A percentile compares a stretch with the other conserved stretches of the same genome.
Evolutionary conservation across 2,329 filamentous ascomycete genomes (phyloP).

Genomic region (Fusarium setosum): DNA sequence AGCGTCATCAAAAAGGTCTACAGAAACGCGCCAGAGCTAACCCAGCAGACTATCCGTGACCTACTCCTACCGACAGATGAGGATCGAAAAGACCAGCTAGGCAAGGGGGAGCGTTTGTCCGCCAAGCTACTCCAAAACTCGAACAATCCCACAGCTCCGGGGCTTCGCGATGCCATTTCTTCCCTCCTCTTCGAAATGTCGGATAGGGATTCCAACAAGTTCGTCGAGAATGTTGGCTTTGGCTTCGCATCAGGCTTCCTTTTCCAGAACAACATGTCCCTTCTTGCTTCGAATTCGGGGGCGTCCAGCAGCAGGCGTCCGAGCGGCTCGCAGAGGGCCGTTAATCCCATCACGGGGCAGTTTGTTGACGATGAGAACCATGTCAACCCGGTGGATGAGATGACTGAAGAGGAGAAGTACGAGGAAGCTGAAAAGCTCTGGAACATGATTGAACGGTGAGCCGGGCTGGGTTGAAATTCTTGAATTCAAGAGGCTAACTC

Average conservation of each 20-base stretch:
- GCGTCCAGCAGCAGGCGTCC: conserved; percentile 46
- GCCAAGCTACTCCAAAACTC: conserved; percentile 83
- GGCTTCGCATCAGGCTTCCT: conserved; percentile 93
- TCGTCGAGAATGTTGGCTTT: conserved; percentile 93
- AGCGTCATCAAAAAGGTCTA: conserved; percentile 79
- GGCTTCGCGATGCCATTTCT: conserved; percentile 79
- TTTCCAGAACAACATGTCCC: conserved; percentile 82
- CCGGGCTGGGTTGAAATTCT: background rate
- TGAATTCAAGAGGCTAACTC: conserved; percentile 26
- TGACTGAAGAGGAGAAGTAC: conserved; percentile 94
- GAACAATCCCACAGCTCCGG: conserved; percentile 76
- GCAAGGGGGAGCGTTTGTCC: conserved; percentile 78
- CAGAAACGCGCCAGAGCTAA: conserved; percentile 71
- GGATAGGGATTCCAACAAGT: conserved; percentile 79
- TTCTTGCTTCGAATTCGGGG: conserved; percentile 75
- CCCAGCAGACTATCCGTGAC: conserved; percentile 70
- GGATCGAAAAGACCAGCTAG: conserved; percentile 82
- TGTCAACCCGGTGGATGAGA: conserved; percentile 72
- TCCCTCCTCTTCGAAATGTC: conserved; percentile 89
- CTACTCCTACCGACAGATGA: conserved; percentile 80
- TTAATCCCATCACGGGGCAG: conserved; percentile 92
- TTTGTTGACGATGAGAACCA: conserved; percentile 75
- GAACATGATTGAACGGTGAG: conserved; percentile 87
- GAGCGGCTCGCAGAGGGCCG: conserved; percentile 50
- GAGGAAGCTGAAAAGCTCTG: conserved; percentile 90